phyloP scores from a whole-genome alignment of 176 grass and related monocot species.

The Thinopyrum elongatum region DNA sequence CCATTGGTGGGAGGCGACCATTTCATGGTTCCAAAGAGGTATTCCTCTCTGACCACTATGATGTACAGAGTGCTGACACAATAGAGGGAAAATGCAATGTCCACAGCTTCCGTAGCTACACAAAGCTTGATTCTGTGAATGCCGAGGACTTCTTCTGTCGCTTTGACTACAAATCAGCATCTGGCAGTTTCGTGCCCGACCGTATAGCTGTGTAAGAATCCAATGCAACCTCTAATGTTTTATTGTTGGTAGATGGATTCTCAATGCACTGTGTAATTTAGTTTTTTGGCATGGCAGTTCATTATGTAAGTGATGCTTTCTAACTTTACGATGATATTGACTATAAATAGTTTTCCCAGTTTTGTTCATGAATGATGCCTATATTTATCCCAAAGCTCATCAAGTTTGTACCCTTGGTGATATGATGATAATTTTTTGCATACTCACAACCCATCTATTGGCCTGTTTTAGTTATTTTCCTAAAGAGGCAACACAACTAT shows the following conservation, averaged over 20 bases:
- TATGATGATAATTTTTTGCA: neutral
- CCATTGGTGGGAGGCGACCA: constrained; percentile 71
- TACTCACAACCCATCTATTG: neutral
- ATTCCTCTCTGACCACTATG: constrained; percentile 93
- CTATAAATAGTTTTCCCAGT: neutral
- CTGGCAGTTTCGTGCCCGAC: constrained; percentile 81
- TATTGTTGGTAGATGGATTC: neutral
- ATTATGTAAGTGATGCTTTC: neutral
- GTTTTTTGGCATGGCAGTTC: neutral
- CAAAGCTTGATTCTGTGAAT: constrained; percentile 85
- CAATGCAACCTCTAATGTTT: neutral
- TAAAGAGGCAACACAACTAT: neutral
- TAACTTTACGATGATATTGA: neutral
- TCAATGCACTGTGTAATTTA: constrained; percentile 10
- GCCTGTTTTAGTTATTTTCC: neutral
- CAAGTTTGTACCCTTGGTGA: neutral
- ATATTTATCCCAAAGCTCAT: neutral
- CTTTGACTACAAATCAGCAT: constrained; percentile 85
- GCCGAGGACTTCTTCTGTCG: constrained; percentile 87
- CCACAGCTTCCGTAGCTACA: constrained; percentile 81
- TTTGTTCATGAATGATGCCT: neutral
- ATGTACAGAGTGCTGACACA: constrained; percentile 94
- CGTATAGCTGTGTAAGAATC: constrained; percentile 89
- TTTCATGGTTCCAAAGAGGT: constrained; percentile 89
- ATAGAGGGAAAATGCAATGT: constrained; percentile 96